These are phyloP conservation scores for Salix viminalis DNA, from an alignment of 345 rosid species.

Conservation along the genomic window DNA sequence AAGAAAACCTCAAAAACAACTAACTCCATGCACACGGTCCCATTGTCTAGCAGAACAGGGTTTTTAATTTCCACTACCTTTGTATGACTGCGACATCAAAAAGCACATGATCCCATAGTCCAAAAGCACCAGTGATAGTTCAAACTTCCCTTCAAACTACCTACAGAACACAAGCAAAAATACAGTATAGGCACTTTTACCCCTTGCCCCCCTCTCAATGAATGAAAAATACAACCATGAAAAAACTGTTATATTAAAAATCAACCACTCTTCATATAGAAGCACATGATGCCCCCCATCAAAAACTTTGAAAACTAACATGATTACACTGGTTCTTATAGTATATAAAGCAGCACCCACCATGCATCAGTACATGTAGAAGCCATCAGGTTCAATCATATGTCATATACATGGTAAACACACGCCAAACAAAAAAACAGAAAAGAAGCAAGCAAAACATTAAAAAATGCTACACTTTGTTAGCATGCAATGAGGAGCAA, in stretches of 20 bases:
- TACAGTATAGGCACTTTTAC: background rate
- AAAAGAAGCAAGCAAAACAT: background rate
- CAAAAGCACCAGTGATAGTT: background rate
- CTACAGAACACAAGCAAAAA: background rate
- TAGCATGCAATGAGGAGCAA: too few relatives aligned
- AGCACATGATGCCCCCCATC: too few relatives aligned
- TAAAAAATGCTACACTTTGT: too few relatives aligned
- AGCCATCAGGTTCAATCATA: background rate
- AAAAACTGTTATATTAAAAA: background rate
- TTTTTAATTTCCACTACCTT: constrained; percentile 11
- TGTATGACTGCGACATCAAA: constrained; percentile 19
- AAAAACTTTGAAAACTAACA: too few relatives aligned
- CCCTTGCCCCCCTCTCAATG: background rate
- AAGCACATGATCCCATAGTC: constrained; percentile 9
- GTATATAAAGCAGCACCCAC: too few relatives aligned
- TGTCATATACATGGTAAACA: too few relatives aligned
- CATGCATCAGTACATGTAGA: background rate
- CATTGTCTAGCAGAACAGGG: background rate
- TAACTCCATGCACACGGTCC: background rate
- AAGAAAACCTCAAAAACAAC: background rate
- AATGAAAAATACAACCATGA: background rate
- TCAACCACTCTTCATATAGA: too few relatives aligned
- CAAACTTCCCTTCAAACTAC: constrained; percentile 1
- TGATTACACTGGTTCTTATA: too few relatives aligned
- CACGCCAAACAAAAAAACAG: background rate